These are phyloP conservation scores for Akanthomyces dipterigenus DNA, from an alignment of 2,329 filamentous ascomycete genomes.

Conservation along the genomic window DNA sequence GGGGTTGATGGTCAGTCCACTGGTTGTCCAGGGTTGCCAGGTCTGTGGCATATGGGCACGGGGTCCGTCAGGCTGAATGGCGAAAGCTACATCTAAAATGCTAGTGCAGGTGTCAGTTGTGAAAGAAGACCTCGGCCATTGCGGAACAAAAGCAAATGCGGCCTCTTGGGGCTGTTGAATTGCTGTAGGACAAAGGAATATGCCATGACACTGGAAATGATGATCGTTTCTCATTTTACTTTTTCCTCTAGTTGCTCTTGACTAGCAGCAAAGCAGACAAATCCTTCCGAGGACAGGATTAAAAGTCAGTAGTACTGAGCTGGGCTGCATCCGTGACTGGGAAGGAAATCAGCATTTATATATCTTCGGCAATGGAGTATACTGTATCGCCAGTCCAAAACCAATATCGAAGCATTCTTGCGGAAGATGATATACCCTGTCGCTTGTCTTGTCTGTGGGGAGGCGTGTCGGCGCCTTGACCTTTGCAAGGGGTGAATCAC, in stretches of 20 bases:
- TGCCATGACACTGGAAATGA: not conserved
- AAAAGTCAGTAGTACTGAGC: not conserved
- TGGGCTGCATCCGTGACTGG: not conserved
- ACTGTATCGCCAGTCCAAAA: not conserved
- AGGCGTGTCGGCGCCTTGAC: constrained; percentile 11
- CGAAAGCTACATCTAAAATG: not conserved
- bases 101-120: not conserved
- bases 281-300: not conserved
- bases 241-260: not conserved
- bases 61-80: not conserved
- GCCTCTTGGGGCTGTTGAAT: not conserved
- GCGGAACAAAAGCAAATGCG: constrained; percentile 1
- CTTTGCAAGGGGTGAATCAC: constrained; percentile 12
- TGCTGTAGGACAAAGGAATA: constrained; percentile 2
- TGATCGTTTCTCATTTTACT: not conserved
- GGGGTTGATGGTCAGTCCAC: constrained; percentile 4
- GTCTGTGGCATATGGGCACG: too few species aligned
- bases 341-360: not conserved
- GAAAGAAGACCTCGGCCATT: not conserved
- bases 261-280: not conserved
- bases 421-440: not conserved
- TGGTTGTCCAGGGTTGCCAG: not conserved
- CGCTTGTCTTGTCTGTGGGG: not conserved
- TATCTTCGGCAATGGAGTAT: not conserved
- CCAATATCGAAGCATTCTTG: constrained; percentile 2